Percentiles rank a stretch among this genome's conserved stretches.
Evolutionary conservation across 192 early-diverging fungal genomes (phyloP).

Genomic region (Phlyctochytrium bullatum): DNA sequence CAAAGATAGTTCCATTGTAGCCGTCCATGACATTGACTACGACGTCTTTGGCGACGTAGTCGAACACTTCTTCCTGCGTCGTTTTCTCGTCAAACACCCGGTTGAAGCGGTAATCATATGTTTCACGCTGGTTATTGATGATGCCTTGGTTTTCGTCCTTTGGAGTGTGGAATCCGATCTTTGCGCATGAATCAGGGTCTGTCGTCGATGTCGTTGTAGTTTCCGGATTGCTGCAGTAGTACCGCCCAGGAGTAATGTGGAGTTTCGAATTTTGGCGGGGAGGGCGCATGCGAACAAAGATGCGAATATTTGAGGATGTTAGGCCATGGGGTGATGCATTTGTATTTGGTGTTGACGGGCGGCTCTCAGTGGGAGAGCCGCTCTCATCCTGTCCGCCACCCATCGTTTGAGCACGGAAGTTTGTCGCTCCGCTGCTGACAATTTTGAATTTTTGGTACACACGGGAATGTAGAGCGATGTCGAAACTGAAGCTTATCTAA

Average conservation of each 20-base stretch:
- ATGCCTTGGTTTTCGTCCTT: constrained; percentile 48
- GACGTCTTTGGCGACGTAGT: constrained; percentile 59
- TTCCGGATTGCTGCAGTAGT: constrained; percentile 15
- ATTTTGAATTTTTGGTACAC: too few species aligned
- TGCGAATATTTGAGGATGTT: constrained; percentile 36
- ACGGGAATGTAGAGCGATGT: too few species aligned
- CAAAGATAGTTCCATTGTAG: constrained; percentile 65
- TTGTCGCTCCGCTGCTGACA: too few species aligned
- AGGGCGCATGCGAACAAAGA: constrained; percentile 54
- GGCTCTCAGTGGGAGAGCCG: too few species aligned
- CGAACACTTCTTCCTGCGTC: constrained; percentile 63
- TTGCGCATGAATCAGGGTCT: constrained; percentile 1
- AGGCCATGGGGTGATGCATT: too few species aligned
- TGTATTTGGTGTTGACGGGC: too few species aligned
- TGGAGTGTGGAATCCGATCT: constrained; percentile 52
- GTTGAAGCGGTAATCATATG: constrained; percentile 55
- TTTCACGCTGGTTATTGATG: constrained; percentile 57
- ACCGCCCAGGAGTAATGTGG: constrained; percentile 28
- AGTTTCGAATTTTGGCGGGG: constrained; percentile 28
- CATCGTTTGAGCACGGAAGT: too few species aligned
- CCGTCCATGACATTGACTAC: constrained; percentile 57
- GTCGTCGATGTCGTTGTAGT: background rate
- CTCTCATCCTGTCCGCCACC: too few species aligned
- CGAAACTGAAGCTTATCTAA: too few species aligned
- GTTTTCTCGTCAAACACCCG: constrained; percentile 51